Conservation (phyloP, 768 basidiomycete species). For the Multifurca ochricompacta region DNA sequence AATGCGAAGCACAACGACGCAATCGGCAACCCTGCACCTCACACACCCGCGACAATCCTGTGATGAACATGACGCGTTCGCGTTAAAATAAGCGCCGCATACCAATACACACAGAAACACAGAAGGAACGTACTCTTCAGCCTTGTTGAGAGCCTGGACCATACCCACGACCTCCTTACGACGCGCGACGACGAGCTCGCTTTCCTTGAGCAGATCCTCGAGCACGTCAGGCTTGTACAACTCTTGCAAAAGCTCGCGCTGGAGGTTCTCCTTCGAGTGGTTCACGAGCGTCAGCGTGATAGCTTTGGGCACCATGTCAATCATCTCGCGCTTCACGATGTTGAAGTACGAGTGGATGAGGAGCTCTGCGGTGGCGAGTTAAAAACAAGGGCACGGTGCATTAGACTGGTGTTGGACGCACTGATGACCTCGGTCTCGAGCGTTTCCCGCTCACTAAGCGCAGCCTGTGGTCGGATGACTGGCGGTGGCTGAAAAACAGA, state of each 20-base stretch:
- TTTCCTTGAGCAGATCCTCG: conserved; percentile 92
- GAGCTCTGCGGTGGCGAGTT: conserved; percentile 48
- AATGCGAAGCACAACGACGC: neutral
- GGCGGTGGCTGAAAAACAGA: conserved; percentile 55
- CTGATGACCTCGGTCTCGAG: conserved; percentile 99
- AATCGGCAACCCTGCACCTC: neutral
- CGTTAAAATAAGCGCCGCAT: too few relatives aligned
- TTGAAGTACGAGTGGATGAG: conserved; percentile 97
- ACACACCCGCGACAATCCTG: conserved; percentile 62
- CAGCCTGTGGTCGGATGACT: conserved; percentile 82
- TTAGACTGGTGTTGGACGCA: too few relatives aligned
- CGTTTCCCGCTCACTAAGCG: conserved; percentile 87
- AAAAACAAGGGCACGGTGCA: neutral
- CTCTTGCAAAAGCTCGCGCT: conserved; percentile 89
- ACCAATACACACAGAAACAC: neutral
- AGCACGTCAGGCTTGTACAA: conserved; percentile 96
- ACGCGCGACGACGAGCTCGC: conserved; percentile 79
- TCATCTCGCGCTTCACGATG: conserved; percentile 98
- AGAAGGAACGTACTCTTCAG: conserved; percentile 70
- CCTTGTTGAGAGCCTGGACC: conserved; percentile 92
- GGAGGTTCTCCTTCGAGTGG: conserved; percentile 89
- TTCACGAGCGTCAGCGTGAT: conserved; percentile 87
- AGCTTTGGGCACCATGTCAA: conserved; percentile 98
- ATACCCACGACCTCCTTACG: conserved; percentile 92
- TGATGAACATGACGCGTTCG: too few relatives aligned